Percentiles rank a stretch among this genome's conserved stretches.
Conservation (phyloP, 192 early-diverging fungal species). For the Backusella sp. region DNA sequence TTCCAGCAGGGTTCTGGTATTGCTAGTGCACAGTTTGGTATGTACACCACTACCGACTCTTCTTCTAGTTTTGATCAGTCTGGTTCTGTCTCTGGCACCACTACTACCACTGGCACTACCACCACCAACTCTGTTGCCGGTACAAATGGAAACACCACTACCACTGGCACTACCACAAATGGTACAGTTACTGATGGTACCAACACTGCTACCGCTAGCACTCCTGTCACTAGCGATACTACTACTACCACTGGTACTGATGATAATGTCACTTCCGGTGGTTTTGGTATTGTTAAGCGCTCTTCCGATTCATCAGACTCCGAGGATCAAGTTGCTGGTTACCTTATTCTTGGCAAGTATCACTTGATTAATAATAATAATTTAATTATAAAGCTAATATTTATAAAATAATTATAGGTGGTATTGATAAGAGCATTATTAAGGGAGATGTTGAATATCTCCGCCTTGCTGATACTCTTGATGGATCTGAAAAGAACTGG, state of each 20-base stretch:
- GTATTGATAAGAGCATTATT: constrained; percentile 31
- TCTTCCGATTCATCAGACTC: not conserved
- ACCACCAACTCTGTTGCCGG: not conserved
- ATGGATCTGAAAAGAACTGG: constrained; percentile 29
- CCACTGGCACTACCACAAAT: not conserved
- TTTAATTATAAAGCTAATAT: not conserved
- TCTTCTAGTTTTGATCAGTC: constrained; percentile 10
- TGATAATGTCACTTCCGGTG: constrained; percentile 8
- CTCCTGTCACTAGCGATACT: not conserved
- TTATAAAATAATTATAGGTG: constrained; percentile 20
- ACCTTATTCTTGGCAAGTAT: constrained; percentile 24
- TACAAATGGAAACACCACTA: not conserved
- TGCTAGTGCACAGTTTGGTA: constrained; percentile 32
- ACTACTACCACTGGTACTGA: not conserved
- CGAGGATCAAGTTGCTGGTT: constrained; percentile 21
- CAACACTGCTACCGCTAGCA: not conserved
- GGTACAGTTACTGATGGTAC: not conserved
- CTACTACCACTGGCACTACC: not conserved
- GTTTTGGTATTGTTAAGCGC: constrained; percentile 31
- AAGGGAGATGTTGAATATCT: constrained; percentile 25
- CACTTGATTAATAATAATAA: not conserved
- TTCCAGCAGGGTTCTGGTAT: constrained; percentile 28
- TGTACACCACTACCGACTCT: constrained; percentile 25
- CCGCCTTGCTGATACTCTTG: not conserved
- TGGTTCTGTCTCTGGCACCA: not conserved